phyloP scores from a whole-genome alignment of 441 rosid genomes.

The Isatis lusitanica region DNA sequence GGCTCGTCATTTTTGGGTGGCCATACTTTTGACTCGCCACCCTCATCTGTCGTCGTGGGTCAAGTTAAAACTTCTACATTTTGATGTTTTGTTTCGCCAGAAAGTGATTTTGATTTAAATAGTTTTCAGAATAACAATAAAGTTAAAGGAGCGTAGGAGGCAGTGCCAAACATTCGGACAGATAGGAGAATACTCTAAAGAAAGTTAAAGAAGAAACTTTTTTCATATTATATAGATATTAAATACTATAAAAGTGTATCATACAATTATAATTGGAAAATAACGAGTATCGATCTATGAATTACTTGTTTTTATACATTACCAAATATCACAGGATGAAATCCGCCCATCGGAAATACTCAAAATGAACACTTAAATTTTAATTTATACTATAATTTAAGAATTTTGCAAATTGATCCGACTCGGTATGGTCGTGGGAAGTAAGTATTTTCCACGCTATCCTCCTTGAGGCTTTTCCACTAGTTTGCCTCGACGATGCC shows the following conservation, averaged over 20 bases:
- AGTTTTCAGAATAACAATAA: background rate
- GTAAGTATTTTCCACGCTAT: too few species aligned
- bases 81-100: background rate
- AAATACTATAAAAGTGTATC: too few species aligned
- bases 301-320: too few species aligned
- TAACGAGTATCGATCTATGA: too few species aligned
- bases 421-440: background rate
- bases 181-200: background rate
- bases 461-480: background rate
- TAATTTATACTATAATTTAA: too few species aligned
- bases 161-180: background rate
- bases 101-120: background rate
- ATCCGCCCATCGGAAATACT: too few species aligned
- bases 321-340: too few species aligned
- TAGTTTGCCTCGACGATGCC: background rate
- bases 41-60: conserved; percentile 6
- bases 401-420: conserved; percentile 1
- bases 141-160: background rate
- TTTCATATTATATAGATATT: too few species aligned
- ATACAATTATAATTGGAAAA: too few species aligned
- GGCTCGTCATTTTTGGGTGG: conserved; percentile 23
- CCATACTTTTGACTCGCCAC: conserved; percentile 10
- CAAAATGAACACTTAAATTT: too few species aligned
- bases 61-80: conserved; percentile 13
- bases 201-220: too few species aligned